Evolutionary conservation across 495 filamentous ascomycete genomes (phyloP).

Genomic region (Cladorrhinum samala): DNA sequence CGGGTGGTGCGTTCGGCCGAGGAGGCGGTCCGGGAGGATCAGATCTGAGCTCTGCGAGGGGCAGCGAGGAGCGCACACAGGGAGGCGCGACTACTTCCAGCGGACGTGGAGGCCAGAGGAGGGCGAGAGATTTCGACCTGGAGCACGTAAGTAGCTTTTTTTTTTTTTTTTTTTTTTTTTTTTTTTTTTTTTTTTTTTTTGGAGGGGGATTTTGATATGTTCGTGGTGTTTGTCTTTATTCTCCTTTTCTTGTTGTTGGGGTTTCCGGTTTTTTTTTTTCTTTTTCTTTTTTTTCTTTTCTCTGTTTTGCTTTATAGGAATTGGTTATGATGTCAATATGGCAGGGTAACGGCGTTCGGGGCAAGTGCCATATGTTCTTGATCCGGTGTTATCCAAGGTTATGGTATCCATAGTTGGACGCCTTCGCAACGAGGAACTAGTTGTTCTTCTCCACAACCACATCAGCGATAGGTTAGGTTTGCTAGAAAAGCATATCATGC

Average conservation of each 20-base stretch:
- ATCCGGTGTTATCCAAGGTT: background rate
- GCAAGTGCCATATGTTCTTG: background rate
- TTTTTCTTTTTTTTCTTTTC: background rate
- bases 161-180: constrained; percentile 17
- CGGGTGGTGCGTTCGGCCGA: constrained; percentile 26
- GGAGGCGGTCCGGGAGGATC: constrained; percentile 61
- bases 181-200: constrained; percentile 2
- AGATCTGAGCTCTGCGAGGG: constrained; percentile 72
- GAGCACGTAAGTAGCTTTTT: constrained; percentile 62
- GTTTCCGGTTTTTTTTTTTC: background rate
- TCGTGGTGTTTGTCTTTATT: background rate
- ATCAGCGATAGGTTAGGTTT: too few species aligned
- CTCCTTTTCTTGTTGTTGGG: background rate
- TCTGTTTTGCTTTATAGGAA: too few species aligned
- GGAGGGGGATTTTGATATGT: background rate
- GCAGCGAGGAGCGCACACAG: constrained; percentile 73
- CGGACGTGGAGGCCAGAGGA: constrained; percentile 57
- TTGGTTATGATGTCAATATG: background rate
- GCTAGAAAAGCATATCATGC: too few species aligned
- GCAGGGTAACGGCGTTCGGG: too few species aligned
- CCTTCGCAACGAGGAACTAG: too few species aligned
- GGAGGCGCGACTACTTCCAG: constrained; percentile 58
- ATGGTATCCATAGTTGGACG: background rate
- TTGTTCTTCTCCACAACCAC: too few species aligned
- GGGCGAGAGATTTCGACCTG: constrained; percentile 69